phyloP scores from a whole-genome alignment of 1,284 basidiomycete species.

The Volvariella volvacea region DNA sequence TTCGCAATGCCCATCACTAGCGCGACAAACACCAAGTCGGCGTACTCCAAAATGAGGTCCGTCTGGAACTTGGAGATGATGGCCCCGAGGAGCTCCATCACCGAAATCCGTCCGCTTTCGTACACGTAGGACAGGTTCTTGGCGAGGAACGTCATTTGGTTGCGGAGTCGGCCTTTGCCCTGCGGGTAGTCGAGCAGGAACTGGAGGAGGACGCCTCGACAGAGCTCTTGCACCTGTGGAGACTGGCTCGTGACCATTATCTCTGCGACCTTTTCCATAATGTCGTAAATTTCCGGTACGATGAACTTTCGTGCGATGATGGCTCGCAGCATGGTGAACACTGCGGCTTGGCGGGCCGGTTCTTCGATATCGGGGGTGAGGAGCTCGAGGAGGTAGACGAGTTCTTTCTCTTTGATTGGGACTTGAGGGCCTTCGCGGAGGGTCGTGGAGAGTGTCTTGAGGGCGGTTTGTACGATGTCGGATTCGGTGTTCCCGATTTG shows the following conservation, averaged over 20 bases:
- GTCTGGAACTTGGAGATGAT: conserved; percentile 83
- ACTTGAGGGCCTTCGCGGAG: conserved; percentile 80
- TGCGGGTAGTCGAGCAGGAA: conserved; percentile 99
- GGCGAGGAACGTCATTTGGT: conserved; percentile 89
- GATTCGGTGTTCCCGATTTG: conserved; percentile 86
- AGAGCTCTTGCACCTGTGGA: conserved; percentile 85
- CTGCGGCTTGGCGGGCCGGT: conserved; percentile 76
- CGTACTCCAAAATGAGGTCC: conserved; percentile 72
- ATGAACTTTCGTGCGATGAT: conserved; percentile 90
- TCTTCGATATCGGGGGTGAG: conserved; percentile 93
- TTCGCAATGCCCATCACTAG: conserved; percentile 93
- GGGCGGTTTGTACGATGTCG: conserved; percentile 83
- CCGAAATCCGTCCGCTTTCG: conserved; percentile 87
- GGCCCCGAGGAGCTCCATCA: conserved; percentile 86
- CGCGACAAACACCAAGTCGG: conserved; percentile 88
- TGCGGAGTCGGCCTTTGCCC: conserved; percentile 84
- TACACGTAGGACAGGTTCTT: conserved; percentile 91
- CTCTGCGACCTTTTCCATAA: conserved; percentile 94
- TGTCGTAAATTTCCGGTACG: conserved; percentile 94
- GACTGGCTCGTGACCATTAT: conserved; percentile 95
- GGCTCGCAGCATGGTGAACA: conserved; percentile 89
- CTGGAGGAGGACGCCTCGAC: conserved; percentile 84
- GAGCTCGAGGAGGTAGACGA: conserved; percentile 82
- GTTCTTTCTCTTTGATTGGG: conserved; percentile 84
- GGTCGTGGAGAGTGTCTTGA: conserved; percentile 83